Base-by-base conservation (phyloP, 2,329 filamentous ascomycete genomes). In the Talaromyces atroroseus region DNA sequence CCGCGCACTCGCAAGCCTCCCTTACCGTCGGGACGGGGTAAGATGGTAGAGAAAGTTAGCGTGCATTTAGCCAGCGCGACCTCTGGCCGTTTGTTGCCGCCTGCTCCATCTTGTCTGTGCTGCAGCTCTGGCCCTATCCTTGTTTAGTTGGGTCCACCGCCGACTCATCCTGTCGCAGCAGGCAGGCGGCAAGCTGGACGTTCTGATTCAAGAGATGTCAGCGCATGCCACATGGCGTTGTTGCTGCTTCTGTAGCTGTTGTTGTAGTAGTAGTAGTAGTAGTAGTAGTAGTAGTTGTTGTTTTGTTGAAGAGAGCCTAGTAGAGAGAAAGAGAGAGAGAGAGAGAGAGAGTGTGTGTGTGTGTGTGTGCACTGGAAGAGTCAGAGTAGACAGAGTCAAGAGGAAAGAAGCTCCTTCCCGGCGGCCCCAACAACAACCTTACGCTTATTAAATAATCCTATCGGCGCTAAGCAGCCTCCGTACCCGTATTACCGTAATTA, bases 11-110 rank as follows among this genome's bases (percentile, higher is more conserved):
- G n/a, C 38, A 20, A 26, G 21, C 45, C 21, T 47, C 16, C 51
- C 51, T 45, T 29, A 36, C 42, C 18, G 44, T 48, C 44, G 44
- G 52, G 47, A 54, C 52, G 34, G 52, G 40, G 40, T 44, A 44
- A 26, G 26, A 48, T 42, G 50, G 42, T 7, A 46, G 44, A 54
- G 51, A 14, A 54, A 38, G 26, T 54, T 54, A 48, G 52, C 52
- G 52, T 54, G 52, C 52, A 48, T 54, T 16, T 53, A 53, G 49
- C 49, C 36, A 42, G 40, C 40, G 40, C 40, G 40, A n/a, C n/a
- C 65, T 50, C 24, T 63, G 64, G 60, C 62, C 67, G 66, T 71
- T 66, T 70, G 62, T 65, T 65, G 67, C 65, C 62, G 64, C 61
- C 65, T 63, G 59, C 61, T 67, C 67, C 65, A 64, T 63, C 63